phyloP scores from a whole-genome alignment of 2,329 filamentous ascomycete species.

The Juglanconis sp. region DNA sequence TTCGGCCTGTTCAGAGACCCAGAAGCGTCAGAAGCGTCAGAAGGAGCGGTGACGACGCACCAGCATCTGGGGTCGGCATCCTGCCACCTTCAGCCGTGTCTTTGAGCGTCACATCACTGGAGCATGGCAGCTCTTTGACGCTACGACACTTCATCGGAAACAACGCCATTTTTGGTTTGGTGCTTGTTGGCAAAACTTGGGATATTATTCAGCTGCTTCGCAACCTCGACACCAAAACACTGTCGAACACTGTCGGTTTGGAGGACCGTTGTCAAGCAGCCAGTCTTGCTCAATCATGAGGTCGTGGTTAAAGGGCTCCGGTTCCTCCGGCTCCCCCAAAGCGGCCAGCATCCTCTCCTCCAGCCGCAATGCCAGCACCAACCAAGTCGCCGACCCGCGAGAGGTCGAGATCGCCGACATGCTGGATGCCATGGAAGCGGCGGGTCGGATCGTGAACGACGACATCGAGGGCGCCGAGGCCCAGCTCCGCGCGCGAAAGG shows the following conservation, averaged over 20 bases:
- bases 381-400: conserved; percentile 12
- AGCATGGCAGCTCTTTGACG: conserved; percentile 2
- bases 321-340: conserved; percentile 5
- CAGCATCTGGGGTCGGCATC: neutral
- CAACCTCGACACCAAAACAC: no score
- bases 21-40: no score
- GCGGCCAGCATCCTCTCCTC: conserved; percentile 5
- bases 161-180: neutral
- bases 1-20: no score
- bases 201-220: no score
- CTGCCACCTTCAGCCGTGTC: neutral
- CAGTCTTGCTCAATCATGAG: conserved; percentile 6
- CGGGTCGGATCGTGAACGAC: conserved; percentile 78
- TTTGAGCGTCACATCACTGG: neutral
- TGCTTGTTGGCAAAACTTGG: no score
- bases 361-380: conserved; percentile 14
- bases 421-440: conserved; percentile 60
- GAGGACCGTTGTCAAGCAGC: neutral
- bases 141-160: neutral
- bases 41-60: neutral
- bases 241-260: neutral
- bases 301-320: conserved; percentile 15
- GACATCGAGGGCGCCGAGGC: conserved; percentile 82
- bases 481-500: conserved; percentile 67
- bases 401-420: conserved; percentile 51